Conservation (phyloP, 78 protist genomes). For the Planoprotostelium fungivorum region DNA sequence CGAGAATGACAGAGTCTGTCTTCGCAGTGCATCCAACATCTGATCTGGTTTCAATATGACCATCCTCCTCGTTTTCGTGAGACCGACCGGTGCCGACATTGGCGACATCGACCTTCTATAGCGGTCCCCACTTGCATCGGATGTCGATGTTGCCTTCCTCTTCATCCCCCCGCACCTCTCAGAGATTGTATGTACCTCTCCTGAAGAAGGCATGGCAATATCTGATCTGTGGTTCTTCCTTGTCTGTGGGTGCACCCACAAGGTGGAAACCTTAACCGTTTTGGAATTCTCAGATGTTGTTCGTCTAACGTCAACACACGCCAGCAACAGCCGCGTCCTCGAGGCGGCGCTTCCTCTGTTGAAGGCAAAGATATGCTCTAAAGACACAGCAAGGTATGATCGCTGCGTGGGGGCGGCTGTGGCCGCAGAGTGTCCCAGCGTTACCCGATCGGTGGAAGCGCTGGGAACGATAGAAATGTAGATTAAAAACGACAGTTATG, state of each 20-base stretch:
- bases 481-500: too few relatives aligned
- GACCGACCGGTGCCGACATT: neutral
- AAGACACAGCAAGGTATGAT: too few relatives aligned
- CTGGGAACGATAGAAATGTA: neutral
- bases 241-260: too few relatives aligned
- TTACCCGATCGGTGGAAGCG: neutral
- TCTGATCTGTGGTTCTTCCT: neutral
- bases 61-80: neutral
- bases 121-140: neutral
- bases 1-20: neutral
- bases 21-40: neutral
- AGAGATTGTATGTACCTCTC: too few relatives aligned
- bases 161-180: too few relatives aligned
- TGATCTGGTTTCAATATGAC: neutral
- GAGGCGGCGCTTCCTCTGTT: too few relatives aligned
- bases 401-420: too few relatives aligned
- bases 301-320: too few relatives aligned
- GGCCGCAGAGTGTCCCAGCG: neutral
- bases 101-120: neutral
- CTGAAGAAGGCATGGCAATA: neutral
- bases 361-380: too few relatives aligned
- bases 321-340: too few relatives aligned
- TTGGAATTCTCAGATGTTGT: too few relatives aligned
- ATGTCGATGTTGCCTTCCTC: neutral
- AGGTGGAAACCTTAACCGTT: too few relatives aligned